phyloP scores from a whole-genome alignment of 768 basidiomycete genomes.

The Suillus alpinus region DNA sequence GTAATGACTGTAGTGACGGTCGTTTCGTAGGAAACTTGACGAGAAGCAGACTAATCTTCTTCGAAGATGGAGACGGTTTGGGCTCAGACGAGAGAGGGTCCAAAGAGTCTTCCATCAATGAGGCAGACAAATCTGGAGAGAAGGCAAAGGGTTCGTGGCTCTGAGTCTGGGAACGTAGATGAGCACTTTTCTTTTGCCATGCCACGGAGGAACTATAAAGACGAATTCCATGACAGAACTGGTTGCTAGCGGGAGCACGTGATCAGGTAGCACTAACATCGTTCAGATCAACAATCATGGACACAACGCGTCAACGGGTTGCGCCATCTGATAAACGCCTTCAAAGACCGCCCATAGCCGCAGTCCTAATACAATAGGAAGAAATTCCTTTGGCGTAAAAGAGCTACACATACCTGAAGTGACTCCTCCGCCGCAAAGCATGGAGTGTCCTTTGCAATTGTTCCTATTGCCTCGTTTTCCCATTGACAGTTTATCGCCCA shows the following conservation, averaged over 20 bases:
- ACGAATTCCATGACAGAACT: not conserved
- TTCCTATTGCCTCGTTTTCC: not conserved
- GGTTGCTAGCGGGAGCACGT: constrained; percentile 10
- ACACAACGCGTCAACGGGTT: not conserved
- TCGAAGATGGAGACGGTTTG: constrained; percentile 5
- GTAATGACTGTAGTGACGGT: constrained; percentile 50
- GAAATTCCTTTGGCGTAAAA: not conserved
- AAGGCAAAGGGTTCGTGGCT: constrained; percentile 3
- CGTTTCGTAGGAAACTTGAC: constrained; percentile 47
- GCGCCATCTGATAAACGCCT: not conserved
- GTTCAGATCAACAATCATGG: not conserved
- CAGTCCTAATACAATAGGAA: not conserved
- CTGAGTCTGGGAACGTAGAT: constrained; percentile 7
- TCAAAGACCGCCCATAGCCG: not conserved
- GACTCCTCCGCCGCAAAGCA: not conserved
- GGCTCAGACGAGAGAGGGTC: not conserved
- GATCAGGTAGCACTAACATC: constrained; percentile 1
- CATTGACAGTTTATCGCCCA: not conserved
- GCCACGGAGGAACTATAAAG: constrained; percentile 6
- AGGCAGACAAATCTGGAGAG: constrained; percentile 3
- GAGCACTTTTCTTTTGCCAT: constrained; percentile 3
- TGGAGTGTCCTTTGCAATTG: no score
- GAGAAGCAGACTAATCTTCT: constrained; percentile 8
- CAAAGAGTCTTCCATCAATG: constrained; percentile 6
- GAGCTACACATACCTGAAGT: not conserved